Base-by-base conservation (phyloP, 305 asterid species). In the Fraxinus floribunda region DNA sequence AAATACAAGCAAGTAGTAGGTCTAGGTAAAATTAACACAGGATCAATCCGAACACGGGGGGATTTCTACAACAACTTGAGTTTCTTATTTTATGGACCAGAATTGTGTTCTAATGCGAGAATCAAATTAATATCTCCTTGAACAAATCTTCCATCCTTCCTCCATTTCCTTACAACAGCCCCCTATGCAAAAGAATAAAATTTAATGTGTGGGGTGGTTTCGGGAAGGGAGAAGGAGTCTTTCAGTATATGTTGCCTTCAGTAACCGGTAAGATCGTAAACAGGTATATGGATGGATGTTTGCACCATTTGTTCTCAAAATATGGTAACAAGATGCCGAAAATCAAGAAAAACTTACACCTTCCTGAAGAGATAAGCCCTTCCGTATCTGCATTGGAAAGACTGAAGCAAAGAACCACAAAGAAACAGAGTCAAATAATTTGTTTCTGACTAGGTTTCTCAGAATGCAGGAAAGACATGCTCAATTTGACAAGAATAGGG, bases 291-390 rank as follows among this genome's bases (percentile, higher is more conserved):
- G 15, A 9, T 22, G 34, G 32, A 22, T 62, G 32, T 22, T 62
- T 80, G 78, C 68, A 66, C 46, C 36, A 52, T 79, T 81, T 76
- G 41, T 22, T 38, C 73, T 46, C 86, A 18, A 41, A 39, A 46
- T 80, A 71, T 77, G 60, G 57, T 38, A 18, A 78, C 72, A 57
- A 66, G 73, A 78, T 77, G 79, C 79, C 80, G 83, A 81, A 74
- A 78, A 78, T 80, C 82, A 77, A 85, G 92, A 87, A 85, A 62
- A 80, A 91, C 98, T 94, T 92, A 93, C 98, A 90, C 97, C 88
- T 92, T 87, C 81, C 70, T 89, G 94, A 94, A 92, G 92, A 94
- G 98, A 88, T 94, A 93, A 86, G 98, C 98, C 92, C 91, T 94
- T 88, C 98, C 98, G 86, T 91, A 92, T 86, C 89, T 87, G 95